phyloP scores from a whole-genome alignment of 345 rosid species.

The Adansonia digitata region DNA sequence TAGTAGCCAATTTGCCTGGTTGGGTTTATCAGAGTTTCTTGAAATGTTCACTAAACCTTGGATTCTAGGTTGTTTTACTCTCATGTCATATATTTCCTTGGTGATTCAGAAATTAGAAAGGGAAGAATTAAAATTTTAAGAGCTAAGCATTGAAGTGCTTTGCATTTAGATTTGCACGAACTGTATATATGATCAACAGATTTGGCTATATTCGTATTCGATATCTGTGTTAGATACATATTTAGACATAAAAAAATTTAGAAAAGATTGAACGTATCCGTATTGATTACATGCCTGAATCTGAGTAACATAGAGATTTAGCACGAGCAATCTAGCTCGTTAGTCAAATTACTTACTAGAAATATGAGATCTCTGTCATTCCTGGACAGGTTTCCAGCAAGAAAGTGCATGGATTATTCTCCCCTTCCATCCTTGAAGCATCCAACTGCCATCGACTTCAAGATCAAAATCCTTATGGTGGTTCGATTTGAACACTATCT shows the following conservation, averaged over 20 bases:
- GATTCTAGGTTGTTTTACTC: not conserved
- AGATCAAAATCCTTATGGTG: slow-evolving; percentile 50
- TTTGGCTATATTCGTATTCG: too few species aligned
- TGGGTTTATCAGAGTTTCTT: not conserved
- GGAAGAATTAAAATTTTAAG: not conserved
- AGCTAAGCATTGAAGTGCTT: not conserved
- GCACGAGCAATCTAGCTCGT: not conserved
- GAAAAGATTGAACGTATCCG: too few species aligned
- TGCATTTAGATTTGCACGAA: too few species aligned
- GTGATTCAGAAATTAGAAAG: slow-evolving; percentile 5
- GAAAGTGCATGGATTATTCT: not conserved
- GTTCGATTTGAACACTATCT: slow-evolving; percentile 33
- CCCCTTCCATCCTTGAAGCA: slow-evolving; percentile 92
- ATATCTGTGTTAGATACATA: too few species aligned
- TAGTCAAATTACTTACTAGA: not conserved
- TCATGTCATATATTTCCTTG: not conserved
- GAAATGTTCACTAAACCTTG: not conserved
- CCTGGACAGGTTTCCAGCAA: slow-evolving; percentile 5
- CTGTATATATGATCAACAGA: too few species aligned
- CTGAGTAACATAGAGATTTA: too few species aligned
- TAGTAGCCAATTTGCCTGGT: not conserved
- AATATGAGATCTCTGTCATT: not conserved
- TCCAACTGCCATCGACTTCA: slow-evolving; percentile 56
- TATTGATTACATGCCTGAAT: too few species aligned
- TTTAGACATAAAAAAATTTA: too few species aligned